Base-by-base conservation (phyloP, 805 yeast species). In the Lachancea fermentati region DNA sequence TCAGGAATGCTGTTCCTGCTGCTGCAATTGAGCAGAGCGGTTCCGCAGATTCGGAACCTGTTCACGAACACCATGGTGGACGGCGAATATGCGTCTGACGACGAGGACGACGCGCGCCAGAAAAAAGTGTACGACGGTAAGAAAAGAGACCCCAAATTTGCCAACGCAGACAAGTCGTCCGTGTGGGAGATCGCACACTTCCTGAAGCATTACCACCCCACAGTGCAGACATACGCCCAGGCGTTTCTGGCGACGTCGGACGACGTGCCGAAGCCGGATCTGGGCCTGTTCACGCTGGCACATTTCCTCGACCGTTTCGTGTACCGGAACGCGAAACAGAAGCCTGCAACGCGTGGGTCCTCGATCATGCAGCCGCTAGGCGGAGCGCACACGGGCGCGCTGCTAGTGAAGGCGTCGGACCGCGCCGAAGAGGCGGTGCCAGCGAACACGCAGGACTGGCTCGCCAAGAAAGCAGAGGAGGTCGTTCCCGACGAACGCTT, bases 311-410 rank as follows among this genome's bases (percentile, higher is more conserved):
- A 93, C 64, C 78, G 95, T 62, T 93, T 94, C 66, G 96, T 93
- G 30, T 93, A 93, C 69, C 83, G 86, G 66, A 87, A 88, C 61
- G 86, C 96, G 35, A 87, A 86, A 67, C 82, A 78, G 53, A 85
- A 82, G 62, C 71, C 79, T 14, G 61, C 69, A 25, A 67, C 80
- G n/a, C 80, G 84, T 59, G 97, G 97, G 55, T 71, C 83, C 3
- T 87, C 97, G 32, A 89, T 93, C 58, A 93, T 93, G 97, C 98
- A 93, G 70, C 97, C 98, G 37, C 71, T 93, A 49, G 97, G 96
- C 47, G 73, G 79, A 1, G 50, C 62, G 5, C 53, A 49, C 29
- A 80, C 85, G 15, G 85, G 84, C 7, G 67, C 80, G 4, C 64
- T 83, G 39, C 69, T 84, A 49, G 85, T 84, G 9, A 79, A 70